Conservation (phyloP, 768 basidiomycete species). For the Sutorius australiensis region DNA sequence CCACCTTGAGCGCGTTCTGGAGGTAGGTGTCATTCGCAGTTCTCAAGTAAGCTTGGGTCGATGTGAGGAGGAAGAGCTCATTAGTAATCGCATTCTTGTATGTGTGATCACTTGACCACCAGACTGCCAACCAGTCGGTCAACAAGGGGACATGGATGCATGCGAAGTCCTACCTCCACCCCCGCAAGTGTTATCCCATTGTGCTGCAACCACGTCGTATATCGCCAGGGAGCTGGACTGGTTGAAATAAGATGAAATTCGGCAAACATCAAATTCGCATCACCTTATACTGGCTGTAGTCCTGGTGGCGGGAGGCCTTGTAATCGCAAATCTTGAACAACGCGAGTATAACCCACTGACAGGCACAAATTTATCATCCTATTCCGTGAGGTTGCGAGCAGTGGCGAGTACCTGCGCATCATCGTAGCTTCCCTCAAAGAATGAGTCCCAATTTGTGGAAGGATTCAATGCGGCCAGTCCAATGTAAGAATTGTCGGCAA, state of each 20-base stretch:
- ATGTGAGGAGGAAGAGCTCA: conserved; percentile 49
- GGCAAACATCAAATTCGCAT: conserved; percentile 11
- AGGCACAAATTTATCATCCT: background rate
- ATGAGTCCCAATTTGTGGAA: conserved; percentile 39
- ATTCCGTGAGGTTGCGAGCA: background rate
- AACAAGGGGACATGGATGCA: background rate
- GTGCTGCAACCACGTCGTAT: conserved; percentile 48
- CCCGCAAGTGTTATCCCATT: conserved; percentile 50
- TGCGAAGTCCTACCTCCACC: conserved; percentile 41
- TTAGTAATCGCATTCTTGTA: conserved; percentile 66
- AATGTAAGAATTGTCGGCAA: conserved; percentile 45
- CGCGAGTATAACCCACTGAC: conserved; percentile 53
- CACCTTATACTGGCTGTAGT: conserved; percentile 20
- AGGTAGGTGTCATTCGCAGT: conserved; percentile 39
- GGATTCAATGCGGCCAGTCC: conserved; percentile 40
- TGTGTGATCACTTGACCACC: conserved; percentile 52
- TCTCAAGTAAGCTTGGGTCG: conserved; percentile 44
- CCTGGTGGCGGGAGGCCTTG: conserved; percentile 37
- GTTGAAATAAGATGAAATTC: conserved; percentile 26
- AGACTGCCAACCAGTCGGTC: conserved; percentile 34
- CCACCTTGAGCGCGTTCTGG: conserved; percentile 45
- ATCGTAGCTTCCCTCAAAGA: conserved; percentile 49
- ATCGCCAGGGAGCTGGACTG: conserved; percentile 46
- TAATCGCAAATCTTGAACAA: conserved; percentile 59
- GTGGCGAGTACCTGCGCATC: conserved; percentile 43